Conservation (phyloP, 163 green algal species). For the Chlorella variabilis region DNA sequence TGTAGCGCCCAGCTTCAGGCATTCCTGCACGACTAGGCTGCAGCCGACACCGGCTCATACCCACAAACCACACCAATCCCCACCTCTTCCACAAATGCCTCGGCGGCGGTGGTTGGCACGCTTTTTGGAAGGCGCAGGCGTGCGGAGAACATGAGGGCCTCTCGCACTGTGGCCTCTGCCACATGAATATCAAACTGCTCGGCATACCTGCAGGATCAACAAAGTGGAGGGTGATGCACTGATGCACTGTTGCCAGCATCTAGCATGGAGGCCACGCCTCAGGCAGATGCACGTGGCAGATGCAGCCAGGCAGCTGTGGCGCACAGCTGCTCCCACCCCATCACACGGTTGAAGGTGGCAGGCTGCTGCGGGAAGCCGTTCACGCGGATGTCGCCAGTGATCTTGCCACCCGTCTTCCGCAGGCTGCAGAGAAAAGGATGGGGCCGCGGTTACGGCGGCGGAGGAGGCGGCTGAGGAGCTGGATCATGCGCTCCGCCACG, state of each 20-base stretch:
- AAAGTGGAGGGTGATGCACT: no score
- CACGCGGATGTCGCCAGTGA: constrained; percentile 62
- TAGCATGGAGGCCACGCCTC: neutral
- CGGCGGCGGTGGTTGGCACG: neutral
- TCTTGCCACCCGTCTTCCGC: constrained; percentile 64
- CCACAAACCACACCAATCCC: no score
- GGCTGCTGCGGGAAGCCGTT: constrained; percentile 69
- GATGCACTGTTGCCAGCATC: neutral
- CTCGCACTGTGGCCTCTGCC: constrained; percentile 57
- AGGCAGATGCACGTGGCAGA: neutral
- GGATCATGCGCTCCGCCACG: no score
- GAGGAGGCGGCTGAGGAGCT: no score
- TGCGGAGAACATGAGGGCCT: constrained; percentile 65
- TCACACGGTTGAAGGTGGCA: constrained; percentile 57
- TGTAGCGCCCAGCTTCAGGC: no score
- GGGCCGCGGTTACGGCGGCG: no score
- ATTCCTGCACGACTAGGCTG: no score
- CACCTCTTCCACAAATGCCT: constrained; percentile 27
- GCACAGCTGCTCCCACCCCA: neutral
- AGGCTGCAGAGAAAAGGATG: no score
- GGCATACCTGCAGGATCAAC: constrained; percentile 53
- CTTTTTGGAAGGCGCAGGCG: constrained; percentile 48
- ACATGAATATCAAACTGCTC: constrained; percentile 60
- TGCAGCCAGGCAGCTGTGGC: neutral
- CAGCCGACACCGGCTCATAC: no score